A percentile compares a stretch with the other conserved stretches of the same genome.
These are phyloP conservation scores for Brettanomyces custersianus DNA, from an alignment of 805 yeast genomes.

Conservation along the genomic window DNA sequence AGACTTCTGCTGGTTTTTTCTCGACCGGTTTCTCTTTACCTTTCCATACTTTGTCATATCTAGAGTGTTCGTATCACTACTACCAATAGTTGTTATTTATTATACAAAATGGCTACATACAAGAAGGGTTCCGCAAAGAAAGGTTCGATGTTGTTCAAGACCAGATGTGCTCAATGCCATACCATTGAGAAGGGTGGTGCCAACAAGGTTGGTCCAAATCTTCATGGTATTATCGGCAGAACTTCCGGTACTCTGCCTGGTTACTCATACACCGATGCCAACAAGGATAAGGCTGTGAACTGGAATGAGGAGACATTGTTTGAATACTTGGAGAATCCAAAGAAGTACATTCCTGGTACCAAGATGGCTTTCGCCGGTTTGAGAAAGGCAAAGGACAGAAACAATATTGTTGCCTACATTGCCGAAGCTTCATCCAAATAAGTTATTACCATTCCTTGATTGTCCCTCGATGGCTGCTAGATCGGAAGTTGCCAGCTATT, in stretches of 20 bases:
- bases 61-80: not conserved
- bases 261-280: conserved; percentile 95
- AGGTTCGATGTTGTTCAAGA: conserved; percentile 97
- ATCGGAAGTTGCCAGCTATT: no score
- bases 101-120: conserved; percentile 30
- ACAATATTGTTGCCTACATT: conserved; percentile 89
- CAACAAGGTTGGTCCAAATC: conserved; percentile 98
- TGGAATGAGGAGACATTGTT: conserved; percentile 87
- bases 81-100: conserved; percentile 3
- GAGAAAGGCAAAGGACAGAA: conserved; percentile 98
- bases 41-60: not conserved
- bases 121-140: conserved; percentile 64
- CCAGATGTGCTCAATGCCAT: conserved; percentile 99
- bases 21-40: conserved; percentile 2
- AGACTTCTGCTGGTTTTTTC: not conserved
- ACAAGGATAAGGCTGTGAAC: conserved; percentile 86
- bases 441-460: no score
- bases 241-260: conserved; percentile 87
- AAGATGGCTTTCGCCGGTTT: conserved; percentile 99
- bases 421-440: conserved; percentile 38
- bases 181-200: conserved; percentile 94
- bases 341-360: conserved; percentile 99
- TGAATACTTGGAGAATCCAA: conserved; percentile 98
- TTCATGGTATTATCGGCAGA: conserved; percentile 92
- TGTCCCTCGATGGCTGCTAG: no score